phyloP scores from a whole-genome alignment of 2,329 filamentous ascomycete species.

The Microcera coccophila region DNA sequence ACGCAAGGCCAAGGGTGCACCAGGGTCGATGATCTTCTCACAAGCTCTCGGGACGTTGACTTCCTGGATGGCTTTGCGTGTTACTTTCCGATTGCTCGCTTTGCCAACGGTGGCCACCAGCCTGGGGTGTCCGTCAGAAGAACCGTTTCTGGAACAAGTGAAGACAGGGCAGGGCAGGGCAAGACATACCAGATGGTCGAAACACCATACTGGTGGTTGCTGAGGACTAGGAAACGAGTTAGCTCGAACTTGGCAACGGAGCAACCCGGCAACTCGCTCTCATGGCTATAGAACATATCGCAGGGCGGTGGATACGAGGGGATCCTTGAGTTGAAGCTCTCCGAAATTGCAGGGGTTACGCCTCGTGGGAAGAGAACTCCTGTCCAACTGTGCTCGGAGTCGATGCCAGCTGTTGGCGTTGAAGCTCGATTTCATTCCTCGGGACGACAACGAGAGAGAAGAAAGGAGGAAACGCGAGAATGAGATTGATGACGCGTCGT shows the following conservation, averaged over 20 bases:
- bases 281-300: slow-evolving; percentile 93
- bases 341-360: not conserved
- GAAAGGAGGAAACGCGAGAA: slow-evolving; percentile 5
- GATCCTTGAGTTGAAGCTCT: not conserved
- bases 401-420: slow-evolving; percentile 9
- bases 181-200: slow-evolving; percentile 92
- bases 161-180: slow-evolving; percentile 1
- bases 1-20: slow-evolving; percentile 82
- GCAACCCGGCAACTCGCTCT: slow-evolving; percentile 52
- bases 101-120: slow-evolving; percentile 85
- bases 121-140: slow-evolving; percentile 48
- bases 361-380: not conserved
- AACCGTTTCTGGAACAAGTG: not conserved
- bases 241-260: slow-evolving; percentile 10
- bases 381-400: not conserved
- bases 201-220: slow-evolving; percentile 82
- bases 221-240: slow-evolving; percentile 60
- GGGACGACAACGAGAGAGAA: slow-evolving; percentile 4
- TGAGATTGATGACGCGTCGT: no score
- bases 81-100: slow-evolving; percentile 67
- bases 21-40: slow-evolving; percentile 75
- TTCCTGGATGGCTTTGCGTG: slow-evolving; percentile 79
- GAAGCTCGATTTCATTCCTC: slow-evolving; percentile 2
- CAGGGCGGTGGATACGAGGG: not conserved
- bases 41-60: slow-evolving; percentile 87